Evolutionary conservation across 2,329 filamentous ascomycete genomes (phyloP).

Genomic region (Shiraia sp.): DNA sequence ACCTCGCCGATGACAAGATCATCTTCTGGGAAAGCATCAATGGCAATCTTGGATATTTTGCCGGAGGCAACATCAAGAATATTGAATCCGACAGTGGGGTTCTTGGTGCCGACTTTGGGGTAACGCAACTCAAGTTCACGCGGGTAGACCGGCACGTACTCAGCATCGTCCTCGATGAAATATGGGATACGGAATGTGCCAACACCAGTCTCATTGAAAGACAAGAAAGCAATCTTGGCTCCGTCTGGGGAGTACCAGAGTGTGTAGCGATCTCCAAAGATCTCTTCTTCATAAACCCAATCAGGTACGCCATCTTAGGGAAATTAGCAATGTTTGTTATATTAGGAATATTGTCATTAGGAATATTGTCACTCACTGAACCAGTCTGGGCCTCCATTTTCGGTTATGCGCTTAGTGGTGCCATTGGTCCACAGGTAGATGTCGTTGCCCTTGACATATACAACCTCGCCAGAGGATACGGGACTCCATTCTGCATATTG

Average conservation of each 20-base stretch:
- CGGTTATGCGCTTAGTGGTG: constrained; percentile 60
- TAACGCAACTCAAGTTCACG: constrained; percentile 66
- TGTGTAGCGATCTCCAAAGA: constrained; percentile 56
- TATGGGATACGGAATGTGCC: constrained; percentile 68
- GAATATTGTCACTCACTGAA: constrained; percentile 63
- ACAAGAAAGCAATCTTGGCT: constrained; percentile 58
- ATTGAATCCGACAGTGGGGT: constrained; percentile 66
- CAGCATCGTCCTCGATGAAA: constrained; percentile 62
- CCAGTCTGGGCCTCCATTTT: constrained; percentile 62
- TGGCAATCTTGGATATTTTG: constrained; percentile 51
- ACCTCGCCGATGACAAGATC: constrained; percentile 70
- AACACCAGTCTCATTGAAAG: constrained; percentile 68
- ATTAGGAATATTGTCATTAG: too few relatives aligned
- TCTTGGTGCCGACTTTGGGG: constrained; percentile 69
- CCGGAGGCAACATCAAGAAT: constrained; percentile 58
- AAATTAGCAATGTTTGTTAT: too few relatives aligned
- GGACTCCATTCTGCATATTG: constrained; percentile 69
- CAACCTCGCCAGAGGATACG: constrained; percentile 58
- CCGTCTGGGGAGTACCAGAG: constrained; percentile 64
- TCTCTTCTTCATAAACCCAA: constrained; percentile 67
- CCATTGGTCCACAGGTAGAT: constrained; percentile 63
- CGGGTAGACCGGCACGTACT: constrained; percentile 63
- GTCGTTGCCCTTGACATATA: constrained; percentile 70
- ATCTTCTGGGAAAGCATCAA: constrained; percentile 62
- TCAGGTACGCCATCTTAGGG: constrained; percentile 58